Evolutionary conservation across 805 yeast species (phyloP), one percentile per base, ranked within the genome.

Genomic region (Clavispora fructus): DNA sequence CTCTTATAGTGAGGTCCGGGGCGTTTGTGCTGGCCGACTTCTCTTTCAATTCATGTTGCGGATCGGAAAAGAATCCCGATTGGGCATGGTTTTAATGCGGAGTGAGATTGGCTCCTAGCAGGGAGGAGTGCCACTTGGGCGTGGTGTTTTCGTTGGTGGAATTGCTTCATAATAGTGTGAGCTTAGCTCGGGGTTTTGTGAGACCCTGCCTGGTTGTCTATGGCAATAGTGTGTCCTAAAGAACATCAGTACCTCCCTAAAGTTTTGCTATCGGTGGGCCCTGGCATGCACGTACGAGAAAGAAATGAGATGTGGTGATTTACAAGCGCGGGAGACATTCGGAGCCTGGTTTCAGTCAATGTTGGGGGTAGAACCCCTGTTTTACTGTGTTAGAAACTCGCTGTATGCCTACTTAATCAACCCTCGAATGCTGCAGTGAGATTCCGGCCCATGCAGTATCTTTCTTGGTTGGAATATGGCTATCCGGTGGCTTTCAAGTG

Each of bases 231-330:
- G 12, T 23, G 17, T 28, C 19, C 35, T 35, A 35, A 35, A 28
- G 27, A 19, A 47, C 41, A 49, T 30, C 55, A 17, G 46, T 45
- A 53, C 56, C 45, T 45, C 56, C 53, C 52, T 48, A 53, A 49
- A 45, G 41, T 10, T n/a, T 12, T 31, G 17, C 39, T 16, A 35
- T 33, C 41, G 23, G 39, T 40, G 41, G 43, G 33, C 14, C 32
- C 6, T 9, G 31, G 7, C 3, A 6, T 12, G 9, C 32, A 29
- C n/a, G 35, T n/a, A 31, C 25, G 25, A 17, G 37, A 17, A 33
- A 33, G 37, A 12, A 2, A 33, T 33, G 37, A 33, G 37, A 33
- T 6, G 13, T 10, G 23, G 37, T 7, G 13, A 11, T 17, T 5
- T 17, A 9, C 25, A 16, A 11, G 13, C 11, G 37, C 37, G n/a